These are phyloP conservation scores for Penicillium sp. DNA, from an alignment of 2,329 filamentous ascomycete genomes.

Conservation along the genomic window DNA sequence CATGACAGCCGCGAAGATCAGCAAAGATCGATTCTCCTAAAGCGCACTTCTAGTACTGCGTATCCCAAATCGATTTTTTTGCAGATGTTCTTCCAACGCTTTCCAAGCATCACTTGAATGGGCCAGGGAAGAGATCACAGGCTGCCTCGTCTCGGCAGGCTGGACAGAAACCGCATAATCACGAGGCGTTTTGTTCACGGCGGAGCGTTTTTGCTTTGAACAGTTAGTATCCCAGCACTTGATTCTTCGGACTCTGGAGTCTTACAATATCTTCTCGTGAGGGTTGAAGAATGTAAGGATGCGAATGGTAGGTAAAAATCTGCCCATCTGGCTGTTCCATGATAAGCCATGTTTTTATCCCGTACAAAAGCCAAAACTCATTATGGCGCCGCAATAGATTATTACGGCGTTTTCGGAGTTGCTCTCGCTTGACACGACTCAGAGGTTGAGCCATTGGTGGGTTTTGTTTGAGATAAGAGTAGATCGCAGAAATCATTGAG, in stretches of 20 bases:
- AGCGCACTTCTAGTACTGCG: neutral
- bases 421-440: neutral
- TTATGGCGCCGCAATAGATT: neutral
- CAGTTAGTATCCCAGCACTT: neutral
- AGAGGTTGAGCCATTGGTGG: neutral
- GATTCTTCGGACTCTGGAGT: neutral
- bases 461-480: neutral
- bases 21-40: neutral
- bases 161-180: neutral
- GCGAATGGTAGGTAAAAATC: neutral
- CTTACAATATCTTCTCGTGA: neutral
- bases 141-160: neutral
- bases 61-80: neutral
- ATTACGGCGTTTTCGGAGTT: neutral
- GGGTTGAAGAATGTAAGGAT: neutral
- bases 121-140: neutral
- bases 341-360: neutral
- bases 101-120: neutral
- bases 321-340: neutral
- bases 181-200: neutral
- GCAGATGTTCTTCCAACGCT: neutral
- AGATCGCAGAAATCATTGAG: no score
- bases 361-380: neutral
- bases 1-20: neutral
- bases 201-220: neutral